These are phyloP conservation scores for Kluyveromyces nonfermentans DNA, from an alignment of 805 yeast species.

Conservation along the genomic window DNA sequence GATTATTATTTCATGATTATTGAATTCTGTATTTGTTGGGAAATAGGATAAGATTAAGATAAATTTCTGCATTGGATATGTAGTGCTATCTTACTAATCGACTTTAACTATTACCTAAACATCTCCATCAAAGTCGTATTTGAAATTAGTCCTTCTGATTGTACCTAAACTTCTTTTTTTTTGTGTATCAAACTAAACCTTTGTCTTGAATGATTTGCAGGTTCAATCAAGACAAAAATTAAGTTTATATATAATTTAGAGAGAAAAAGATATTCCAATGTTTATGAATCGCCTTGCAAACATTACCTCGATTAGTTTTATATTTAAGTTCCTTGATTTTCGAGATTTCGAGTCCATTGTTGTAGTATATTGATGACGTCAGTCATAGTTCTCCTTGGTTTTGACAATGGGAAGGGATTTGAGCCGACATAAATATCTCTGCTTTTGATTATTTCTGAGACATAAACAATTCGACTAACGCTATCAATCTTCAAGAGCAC, in stretches of 20 bases:
- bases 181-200: neutral
- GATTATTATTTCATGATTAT: neutral
- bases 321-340: neutral
- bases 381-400: slow-evolving; percentile 4
- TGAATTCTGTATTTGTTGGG: neutral
- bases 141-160: neutral
- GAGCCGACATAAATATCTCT: slow-evolving; percentile 23
- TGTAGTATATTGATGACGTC: slow-evolving; percentile 6
- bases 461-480: slow-evolving; percentile 8
- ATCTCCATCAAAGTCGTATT: neutral
- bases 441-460: slow-evolving; percentile 12
- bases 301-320: no score
- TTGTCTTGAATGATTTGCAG: neutral
- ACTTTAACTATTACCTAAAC: neutral
- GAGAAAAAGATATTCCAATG: neutral
- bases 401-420: slow-evolving; percentile 5
- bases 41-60: neutral
- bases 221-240: neutral
- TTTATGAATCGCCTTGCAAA: neutral
- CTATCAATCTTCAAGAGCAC: slow-evolving; percentile 18
- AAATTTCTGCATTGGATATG: no score
- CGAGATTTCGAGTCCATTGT: slow-evolving; percentile 15
- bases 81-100: neutral
- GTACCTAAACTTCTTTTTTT: neutral
- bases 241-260: neutral